Percentiles rank a stretch among this genome's conserved stretches.
These are phyloP conservation scores for Macrophomina pseudophaseolina DNA, from an alignment of 2,329 filamentous ascomycete species.

Conservation along the genomic window DNA sequence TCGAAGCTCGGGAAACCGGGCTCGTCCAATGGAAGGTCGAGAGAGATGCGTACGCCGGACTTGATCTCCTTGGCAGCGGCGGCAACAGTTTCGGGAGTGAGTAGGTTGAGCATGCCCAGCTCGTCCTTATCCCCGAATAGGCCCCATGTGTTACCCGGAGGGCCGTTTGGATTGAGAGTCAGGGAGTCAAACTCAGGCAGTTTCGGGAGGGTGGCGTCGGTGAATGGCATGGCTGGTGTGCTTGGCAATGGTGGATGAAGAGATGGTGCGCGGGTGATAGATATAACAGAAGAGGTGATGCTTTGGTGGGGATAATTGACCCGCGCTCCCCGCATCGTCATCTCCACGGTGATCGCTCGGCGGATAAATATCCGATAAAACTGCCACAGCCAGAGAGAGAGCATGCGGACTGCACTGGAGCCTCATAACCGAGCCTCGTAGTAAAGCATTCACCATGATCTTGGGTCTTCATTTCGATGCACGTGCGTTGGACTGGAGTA, in stretches of 20 bases:
- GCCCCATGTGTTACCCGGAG: conserved; percentile 62
- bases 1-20: conserved; percentile 46
- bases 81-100: conserved; percentile 54
- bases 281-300: background rate
- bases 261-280: background rate
- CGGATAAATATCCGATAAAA: conserved; percentile 7
- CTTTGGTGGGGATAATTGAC: background rate
- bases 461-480: too few species aligned
- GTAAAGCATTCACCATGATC: too few species aligned
- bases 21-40: conserved; percentile 50
- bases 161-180: conserved; percentile 56
- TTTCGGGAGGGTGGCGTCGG: conserved; percentile 25
- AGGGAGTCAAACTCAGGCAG: conserved; percentile 53
- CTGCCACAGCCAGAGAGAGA: background rate
- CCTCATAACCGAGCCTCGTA: too few species aligned
- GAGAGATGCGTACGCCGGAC: conserved; percentile 44
- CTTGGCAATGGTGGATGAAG: background rate
- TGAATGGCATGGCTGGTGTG: conserved; percentile 3
- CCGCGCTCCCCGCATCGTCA: background rate
- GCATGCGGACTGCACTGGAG: too few species aligned
- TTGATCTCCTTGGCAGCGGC: conserved; percentile 54
- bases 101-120: conserved; percentile 60
- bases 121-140: conserved; percentile 59
- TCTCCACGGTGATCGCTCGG: too few species aligned
- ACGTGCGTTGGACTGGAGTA: too few species aligned